Evolutionary conservation across 73 alveolate genomes (phyloP).

Genomic region (Tetrahymena elliotti): DNA sequence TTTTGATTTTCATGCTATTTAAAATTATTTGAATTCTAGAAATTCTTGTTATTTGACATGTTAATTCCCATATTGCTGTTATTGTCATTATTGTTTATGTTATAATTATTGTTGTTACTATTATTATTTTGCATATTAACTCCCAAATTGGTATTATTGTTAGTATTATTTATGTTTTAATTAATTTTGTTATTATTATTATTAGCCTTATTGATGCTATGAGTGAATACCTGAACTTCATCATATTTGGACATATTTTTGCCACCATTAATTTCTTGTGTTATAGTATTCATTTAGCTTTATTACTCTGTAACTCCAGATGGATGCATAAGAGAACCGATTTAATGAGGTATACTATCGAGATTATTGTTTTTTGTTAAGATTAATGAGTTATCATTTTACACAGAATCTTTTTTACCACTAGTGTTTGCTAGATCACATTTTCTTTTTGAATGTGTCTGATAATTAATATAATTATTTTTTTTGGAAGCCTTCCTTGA

Average conservation of each 20-base stretch:
- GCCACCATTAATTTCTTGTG: not conserved
- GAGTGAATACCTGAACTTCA: not conserved
- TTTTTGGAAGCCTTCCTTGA: not conserved
- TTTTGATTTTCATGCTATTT: not conserved
- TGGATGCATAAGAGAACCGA: not conserved
- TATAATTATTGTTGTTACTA: no score
- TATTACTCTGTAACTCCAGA: not conserved
- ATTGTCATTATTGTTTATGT: no score
- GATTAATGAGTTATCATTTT: not conserved
- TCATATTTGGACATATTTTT: not conserved
- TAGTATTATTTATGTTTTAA: no score
- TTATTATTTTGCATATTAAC: no score
- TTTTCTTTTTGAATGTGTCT: not conserved
- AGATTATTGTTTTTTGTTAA: not conserved
- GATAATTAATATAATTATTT: not conserved
- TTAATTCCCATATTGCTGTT: not conserved
- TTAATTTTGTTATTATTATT: no score
- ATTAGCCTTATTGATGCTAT: no score
- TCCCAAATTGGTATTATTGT: no score
- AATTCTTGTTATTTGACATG: not conserved
- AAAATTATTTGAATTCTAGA: not conserved
- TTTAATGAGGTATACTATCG: not conserved
- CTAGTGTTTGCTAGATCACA: not conserved
- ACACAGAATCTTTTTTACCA: not conserved
- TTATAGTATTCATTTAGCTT: not conserved